These are phyloP conservation scores for Pyrenochaeta sp. DNA, from an alignment of 2,329 filamentous ascomycete species.

Conservation along the genomic window DNA sequence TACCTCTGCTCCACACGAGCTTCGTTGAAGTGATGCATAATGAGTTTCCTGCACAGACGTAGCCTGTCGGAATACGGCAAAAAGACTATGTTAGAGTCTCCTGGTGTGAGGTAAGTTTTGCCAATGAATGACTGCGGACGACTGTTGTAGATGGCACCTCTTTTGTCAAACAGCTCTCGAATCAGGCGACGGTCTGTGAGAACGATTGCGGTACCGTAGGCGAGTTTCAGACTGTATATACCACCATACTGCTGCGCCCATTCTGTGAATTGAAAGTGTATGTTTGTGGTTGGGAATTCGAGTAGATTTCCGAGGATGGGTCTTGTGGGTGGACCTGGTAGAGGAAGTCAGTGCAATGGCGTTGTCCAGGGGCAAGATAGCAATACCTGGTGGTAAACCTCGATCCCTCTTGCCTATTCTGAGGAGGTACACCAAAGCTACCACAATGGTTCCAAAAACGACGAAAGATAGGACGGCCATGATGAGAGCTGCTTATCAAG, in stretches of 20 bases:
- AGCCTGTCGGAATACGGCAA: slow-evolving; percentile 59
- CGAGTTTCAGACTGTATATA: slow-evolving; percentile 15
- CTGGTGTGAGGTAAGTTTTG: slow-evolving; percentile 51
- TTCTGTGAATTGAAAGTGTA: slow-evolving; percentile 33
- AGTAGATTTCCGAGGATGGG: slow-evolving; percentile 11
- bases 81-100: slow-evolving; percentile 57
- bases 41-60: slow-evolving; percentile 55
- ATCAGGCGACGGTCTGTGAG: slow-evolving; percentile 8
- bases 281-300: slow-evolving; percentile 3
- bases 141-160: slow-evolving; percentile 7
- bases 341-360: background rate
- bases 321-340: slow-evolving; percentile 9
- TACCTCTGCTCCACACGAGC: slow-evolving; percentile 55
- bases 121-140: slow-evolving; percentile 4
- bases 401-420: too few relatives aligned
- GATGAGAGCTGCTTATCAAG: too few relatives aligned
- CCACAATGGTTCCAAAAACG: too few relatives aligned
- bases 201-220: slow-evolving; percentile 7
- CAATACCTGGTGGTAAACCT: too few relatives aligned
- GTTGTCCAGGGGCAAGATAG: too few relatives aligned
- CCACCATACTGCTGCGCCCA: slow-evolving; percentile 14
- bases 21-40: slow-evolving; percentile 59
- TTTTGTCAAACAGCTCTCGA: slow-evolving; percentile 14
- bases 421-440: too few relatives aligned
- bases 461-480: too few relatives aligned